Conservation (phyloP, 2,329 filamentous ascomycete species). For the Aspergillus ochraceoroseus region DNA sequence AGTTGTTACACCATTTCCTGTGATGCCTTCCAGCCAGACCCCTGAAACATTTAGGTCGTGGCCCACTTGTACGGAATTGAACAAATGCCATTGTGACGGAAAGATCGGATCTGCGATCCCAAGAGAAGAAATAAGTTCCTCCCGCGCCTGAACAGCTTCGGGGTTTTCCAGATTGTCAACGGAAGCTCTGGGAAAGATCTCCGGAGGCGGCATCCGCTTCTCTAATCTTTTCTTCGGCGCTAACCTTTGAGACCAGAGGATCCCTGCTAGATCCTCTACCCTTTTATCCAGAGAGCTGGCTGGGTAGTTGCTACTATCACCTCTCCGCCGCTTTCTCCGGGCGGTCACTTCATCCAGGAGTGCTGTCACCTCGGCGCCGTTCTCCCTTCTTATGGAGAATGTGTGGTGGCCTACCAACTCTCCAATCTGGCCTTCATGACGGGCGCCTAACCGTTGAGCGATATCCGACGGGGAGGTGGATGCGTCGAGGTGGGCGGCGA, state of each 20-base stretch:
- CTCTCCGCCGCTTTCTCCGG: slow-evolving; percentile 58
- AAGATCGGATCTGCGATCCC: slow-evolving; percentile 86
- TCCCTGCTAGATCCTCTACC: slow-evolving; percentile 60
- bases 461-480: slow-evolving; percentile 61
- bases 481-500: slow-evolving; percentile 76
- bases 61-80: slow-evolving; percentile 72
- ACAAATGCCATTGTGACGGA: slow-evolving; percentile 89
- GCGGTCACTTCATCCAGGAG: slow-evolving; percentile 52
- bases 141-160: slow-evolving; percentile 54
- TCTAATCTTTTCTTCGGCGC: slow-evolving; percentile 57
- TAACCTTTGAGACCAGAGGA: slow-evolving; percentile 78
- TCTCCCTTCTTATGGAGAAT: slow-evolving; percentile 63
- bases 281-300: slow-evolving; percentile 18
- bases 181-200: slow-evolving; percentile 37
- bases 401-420: slow-evolving; percentile 76
- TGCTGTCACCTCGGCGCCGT: slow-evolving; percentile 52
- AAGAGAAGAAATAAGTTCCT: slow-evolving; percentile 60
- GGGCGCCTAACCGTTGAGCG: slow-evolving; percentile 66
- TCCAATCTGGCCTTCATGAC: slow-evolving; percentile 75
- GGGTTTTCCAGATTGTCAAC: slow-evolving; percentile 39
- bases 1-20: slow-evolving; percentile 80
- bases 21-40: slow-evolving; percentile 85
- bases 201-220: slow-evolving; percentile 51
- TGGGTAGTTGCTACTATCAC: slow-evolving; percentile 22
- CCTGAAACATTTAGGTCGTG: slow-evolving; percentile 97